phyloP scores from a whole-genome alignment of 345 rosid genomes.

The Euphorbia peplus region DNA sequence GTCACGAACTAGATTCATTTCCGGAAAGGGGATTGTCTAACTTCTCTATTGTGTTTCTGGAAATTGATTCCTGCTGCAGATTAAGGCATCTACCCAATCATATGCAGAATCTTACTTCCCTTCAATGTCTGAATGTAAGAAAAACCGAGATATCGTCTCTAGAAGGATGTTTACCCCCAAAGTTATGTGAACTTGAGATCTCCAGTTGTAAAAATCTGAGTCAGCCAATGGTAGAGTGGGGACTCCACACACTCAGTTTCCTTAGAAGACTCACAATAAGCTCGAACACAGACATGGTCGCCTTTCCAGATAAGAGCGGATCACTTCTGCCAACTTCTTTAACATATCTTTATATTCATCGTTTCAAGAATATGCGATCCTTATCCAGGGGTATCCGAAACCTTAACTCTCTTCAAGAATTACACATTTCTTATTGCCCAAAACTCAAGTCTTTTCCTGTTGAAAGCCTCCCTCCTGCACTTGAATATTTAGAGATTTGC shows the following conservation, averaged over 20 bases:
- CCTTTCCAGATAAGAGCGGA: conserved; percentile 26
- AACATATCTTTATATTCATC: conserved; percentile 6
- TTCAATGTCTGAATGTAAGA: background rate
- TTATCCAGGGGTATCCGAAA: conserved; percentile 15
- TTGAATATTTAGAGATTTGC: conserved; percentile 9
- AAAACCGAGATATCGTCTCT: conserved; percentile 17
- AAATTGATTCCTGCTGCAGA: conserved; percentile 9
- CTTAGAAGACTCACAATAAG: conserved; percentile 19
- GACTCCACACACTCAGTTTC: conserved; percentile 17
- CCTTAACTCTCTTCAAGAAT: conserved; percentile 19
- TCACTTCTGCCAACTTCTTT: conserved; percentile 24
- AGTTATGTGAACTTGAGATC: conserved; percentile 14
- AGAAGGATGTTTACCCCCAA: conserved; percentile 29
- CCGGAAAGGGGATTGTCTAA: conserved; percentile 17
- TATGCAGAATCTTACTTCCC: no score
- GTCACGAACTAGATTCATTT: conserved; percentile 12
- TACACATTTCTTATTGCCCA: conserved; percentile 20
- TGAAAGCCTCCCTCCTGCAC: conserved; percentile 19
- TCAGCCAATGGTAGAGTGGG: conserved; percentile 22
- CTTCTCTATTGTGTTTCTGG: background rate
- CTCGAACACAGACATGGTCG: background rate
- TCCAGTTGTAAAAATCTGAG: conserved; percentile 10
- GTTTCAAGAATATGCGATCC: conserved; percentile 8
- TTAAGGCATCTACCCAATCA: conserved; percentile 18
- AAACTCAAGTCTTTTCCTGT: conserved; percentile 22